Percentiles rank a stretch among this genome's conserved stretches.
Evolutionary conservation across 2,329 filamentous ascomycete species (phyloP).

Genomic region (Ustulina deusta): DNA sequence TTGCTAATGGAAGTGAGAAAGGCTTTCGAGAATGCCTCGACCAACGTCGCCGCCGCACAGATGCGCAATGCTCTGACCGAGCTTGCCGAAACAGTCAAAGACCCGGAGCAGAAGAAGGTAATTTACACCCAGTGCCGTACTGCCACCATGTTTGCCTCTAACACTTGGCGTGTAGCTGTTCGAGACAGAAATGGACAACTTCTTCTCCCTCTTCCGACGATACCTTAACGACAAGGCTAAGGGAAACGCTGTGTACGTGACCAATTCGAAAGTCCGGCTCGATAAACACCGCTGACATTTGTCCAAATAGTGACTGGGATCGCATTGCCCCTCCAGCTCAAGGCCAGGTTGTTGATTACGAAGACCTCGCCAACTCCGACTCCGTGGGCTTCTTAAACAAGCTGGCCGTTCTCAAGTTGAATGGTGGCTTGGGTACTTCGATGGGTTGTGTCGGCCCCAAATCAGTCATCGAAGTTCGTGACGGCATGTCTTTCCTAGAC

Average conservation of each 20-base stretch:
- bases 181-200: slow-evolving; percentile 99
- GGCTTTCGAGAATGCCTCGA: slow-evolving; percentile 99
- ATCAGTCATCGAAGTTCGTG: slow-evolving; percentile 98
- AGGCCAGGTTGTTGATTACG: slow-evolving; percentile 95
- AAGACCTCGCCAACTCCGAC: slow-evolving; percentile 87
- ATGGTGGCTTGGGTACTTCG: slow-evolving; percentile 98
- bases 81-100: slow-evolving; percentile 88
- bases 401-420: slow-evolving; percentile 98
- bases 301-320: slow-evolving; percentile 83
- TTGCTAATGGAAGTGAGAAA: slow-evolving; percentile 60
- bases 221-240: slow-evolving; percentile 99
- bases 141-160: background rate
- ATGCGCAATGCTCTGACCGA: slow-evolving; percentile 98
- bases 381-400: slow-evolving; percentile 96
- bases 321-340: slow-evolving; percentile 94
- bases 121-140: slow-evolving; percentile 36
- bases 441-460: slow-evolving; percentile 99
- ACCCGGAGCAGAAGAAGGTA: slow-evolving; percentile 87
- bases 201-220: slow-evolving; percentile 97
- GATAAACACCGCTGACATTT: slow-evolving; percentile 32
- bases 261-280: slow-evolving; percentile 8
- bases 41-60: slow-evolving; percentile 96
- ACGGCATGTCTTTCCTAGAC: slow-evolving; percentile 99
- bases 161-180: slow-evolving; percentile 73
- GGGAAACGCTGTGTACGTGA: slow-evolving; percentile 83